These are phyloP conservation scores for Parastagonospora avenae DNA, from an alignment of 2,329 filamentous ascomycete genomes.

Conservation along the genomic window DNA sequence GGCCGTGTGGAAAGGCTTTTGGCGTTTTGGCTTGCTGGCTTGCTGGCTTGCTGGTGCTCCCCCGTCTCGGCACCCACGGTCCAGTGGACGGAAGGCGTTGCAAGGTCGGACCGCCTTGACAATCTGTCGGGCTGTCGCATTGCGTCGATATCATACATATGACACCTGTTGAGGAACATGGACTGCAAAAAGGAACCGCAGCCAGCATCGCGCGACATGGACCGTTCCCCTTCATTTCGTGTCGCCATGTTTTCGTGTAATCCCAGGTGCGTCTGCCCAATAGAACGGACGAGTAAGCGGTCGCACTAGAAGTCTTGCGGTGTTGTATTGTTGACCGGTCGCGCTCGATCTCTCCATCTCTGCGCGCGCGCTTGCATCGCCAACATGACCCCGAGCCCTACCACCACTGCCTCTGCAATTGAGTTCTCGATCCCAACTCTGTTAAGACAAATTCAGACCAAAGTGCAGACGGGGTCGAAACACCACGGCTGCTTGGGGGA, in stretches of 20 bases:
- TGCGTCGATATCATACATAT: not conserved
- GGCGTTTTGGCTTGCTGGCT: no score
- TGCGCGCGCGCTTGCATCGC: no score
- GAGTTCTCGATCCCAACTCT: no score
- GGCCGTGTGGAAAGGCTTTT: not conserved
- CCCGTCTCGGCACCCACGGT: no score
- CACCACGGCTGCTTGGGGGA: no score
- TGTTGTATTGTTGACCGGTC: not conserved
- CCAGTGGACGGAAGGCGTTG: not conserved
- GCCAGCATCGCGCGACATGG: slow-evolving; percentile 13
- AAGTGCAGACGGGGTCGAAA: no score
- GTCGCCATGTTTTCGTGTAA: slow-evolving; percentile 18
- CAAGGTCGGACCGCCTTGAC: not conserved
- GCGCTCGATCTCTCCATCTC: no score
- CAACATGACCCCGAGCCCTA: no score
- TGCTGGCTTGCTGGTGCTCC: not conserved
- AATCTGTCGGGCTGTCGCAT: not conserved
- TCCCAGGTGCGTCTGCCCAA: slow-evolving; percentile 28
- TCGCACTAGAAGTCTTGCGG: not conserved
- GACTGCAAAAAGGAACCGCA: slow-evolving; percentile 3
- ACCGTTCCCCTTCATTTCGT: slow-evolving; percentile 25
- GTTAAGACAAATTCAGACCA: no score
- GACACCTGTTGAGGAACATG: slow-evolving; percentile 14
- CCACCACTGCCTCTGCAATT: no score
- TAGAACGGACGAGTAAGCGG: slow-evolving; percentile 28